Base-by-base conservation (phyloP, 148 eudicot species). In the Amaranthus hypochondriacus region DNA sequence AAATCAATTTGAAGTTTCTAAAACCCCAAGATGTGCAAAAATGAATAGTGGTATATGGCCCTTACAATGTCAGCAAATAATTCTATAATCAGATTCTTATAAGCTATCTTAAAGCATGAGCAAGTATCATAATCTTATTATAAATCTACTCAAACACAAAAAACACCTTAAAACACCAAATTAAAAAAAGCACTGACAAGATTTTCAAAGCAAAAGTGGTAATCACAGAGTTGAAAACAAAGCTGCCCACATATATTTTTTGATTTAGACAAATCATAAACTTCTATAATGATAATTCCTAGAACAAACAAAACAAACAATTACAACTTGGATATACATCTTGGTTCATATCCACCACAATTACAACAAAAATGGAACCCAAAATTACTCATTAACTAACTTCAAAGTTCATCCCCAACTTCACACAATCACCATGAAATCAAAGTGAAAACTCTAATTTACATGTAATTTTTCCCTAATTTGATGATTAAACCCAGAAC, bases 161-260 rank as follows among this genome's bases (percentile, higher is more conserved):
- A 75, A 50, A 21, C 50, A 66, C 65, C n/a, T 51, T 4, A 21
- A 55, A 56, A 52, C 66, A 78, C 55, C 70, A 69, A 56, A 70
- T 68, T 64, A 58, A 69, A 44, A 28, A 73, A 79, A 79, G 79
- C 61, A 74, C 69, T 69, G 70, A 69, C 72, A 70, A 70, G 4
- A 39, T 51, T 56, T 74, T 9, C 71, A 74, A 70, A 56, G 75
- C 66, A 70, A 74, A 74, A 70, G 75, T 68, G 53, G 48, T 56
- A 50, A 56, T 79, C 70, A 63, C 66, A 79, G 70, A 48, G 76
- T 59, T 39, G 50, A 73, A 28, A 63, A 64, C 74, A 79, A 70
- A 69, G 73, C 66, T 68, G 77, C 12, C 53, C 74, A 69, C 64
- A 21, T 63, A 74, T n/a, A 50, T 39, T 58, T 28, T 49, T 65